Percentiles rank a stretch among this genome's conserved stretches.
These are phyloP conservation scores for Fomitopsis serialis DNA, from an alignment of 768 basidiomycete genomes.

Conservation along the genomic window DNA sequence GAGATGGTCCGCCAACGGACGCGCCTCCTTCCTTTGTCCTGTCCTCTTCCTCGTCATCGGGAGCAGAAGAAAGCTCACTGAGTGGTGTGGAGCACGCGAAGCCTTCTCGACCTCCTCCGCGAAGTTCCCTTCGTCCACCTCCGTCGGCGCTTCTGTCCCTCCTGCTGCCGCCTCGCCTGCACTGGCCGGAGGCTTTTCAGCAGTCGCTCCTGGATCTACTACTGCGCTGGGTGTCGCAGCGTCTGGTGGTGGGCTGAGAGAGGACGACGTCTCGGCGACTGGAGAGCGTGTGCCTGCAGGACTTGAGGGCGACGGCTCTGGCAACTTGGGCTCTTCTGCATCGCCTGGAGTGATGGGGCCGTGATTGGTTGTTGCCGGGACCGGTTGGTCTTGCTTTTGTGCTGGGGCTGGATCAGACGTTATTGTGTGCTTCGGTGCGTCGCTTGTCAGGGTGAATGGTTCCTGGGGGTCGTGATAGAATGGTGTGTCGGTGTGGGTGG, in stretches of 20 bases:
- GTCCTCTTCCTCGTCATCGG: conserved; percentile 45
- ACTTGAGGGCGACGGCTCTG: conserved; percentile 14
- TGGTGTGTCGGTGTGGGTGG: conserved; percentile 15
- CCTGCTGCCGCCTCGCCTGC: conserved; percentile 5
- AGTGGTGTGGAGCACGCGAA: conserved; percentile 68
- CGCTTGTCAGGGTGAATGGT: conserved; percentile 5
- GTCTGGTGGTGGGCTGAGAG: conserved; percentile 23
- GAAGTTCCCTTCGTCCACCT: conserved; percentile 32
- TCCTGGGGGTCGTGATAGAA: conserved; percentile 17
- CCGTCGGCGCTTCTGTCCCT: conserved; percentile 22
- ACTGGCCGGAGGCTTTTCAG: conserved; percentile 10
- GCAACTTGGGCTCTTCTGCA: conserved; percentile 12
- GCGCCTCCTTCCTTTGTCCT: conserved; percentile 24
- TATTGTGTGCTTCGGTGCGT: conserved; percentile 3
- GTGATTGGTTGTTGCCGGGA: not conserved
- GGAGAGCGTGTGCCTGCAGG: conserved; percentile 19
- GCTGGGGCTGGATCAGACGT: conserved; percentile 3
- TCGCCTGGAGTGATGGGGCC: conserved; percentile 10
- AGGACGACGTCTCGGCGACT: conserved; percentile 19
- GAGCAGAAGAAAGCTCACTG: conserved; percentile 69
- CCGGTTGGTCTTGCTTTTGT: not conserved
- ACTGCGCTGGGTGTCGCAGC: conserved; percentile 11
- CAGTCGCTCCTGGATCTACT: conserved; percentile 4
- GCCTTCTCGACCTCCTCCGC: conserved; percentile 24
- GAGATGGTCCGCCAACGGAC: not conserved